These are phyloP conservation scores for Capsicum chinense DNA, from an alignment of 257 asterid genomes.

Conservation along the genomic window DNA sequence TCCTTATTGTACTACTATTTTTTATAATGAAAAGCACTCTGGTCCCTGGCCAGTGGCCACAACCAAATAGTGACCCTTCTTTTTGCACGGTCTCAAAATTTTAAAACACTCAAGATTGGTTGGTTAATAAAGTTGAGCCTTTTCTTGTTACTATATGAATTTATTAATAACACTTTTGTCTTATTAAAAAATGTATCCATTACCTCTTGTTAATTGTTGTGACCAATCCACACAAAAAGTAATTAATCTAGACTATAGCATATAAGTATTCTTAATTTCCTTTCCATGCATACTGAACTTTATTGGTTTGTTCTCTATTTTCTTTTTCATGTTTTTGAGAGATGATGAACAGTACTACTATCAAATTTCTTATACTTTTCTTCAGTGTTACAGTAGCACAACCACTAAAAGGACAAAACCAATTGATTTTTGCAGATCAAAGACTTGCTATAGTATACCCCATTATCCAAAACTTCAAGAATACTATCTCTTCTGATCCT, in stretches of 20 bases:
- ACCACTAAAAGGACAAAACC: slow-evolving; percentile 29
- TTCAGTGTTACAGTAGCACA: slow-evolving; percentile 26
- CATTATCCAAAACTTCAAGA: slow-evolving; percentile 66
- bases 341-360: neutral
- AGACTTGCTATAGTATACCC: slow-evolving; percentile 71
- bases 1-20: neutral
- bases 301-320: neutral
- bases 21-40: slow-evolving; percentile 20
- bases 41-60: slow-evolving; percentile 15
- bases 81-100: slow-evolving; percentile 20
- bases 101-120: slow-evolving; percentile 9
- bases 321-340: neutral
- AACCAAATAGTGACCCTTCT: slow-evolving; percentile 20
- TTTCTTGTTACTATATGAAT: neutral
- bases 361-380: neutral
- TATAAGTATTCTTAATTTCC: neutral
- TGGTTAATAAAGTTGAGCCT: neutral
- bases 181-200: too few species aligned
- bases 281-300: neutral
- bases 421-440: slow-evolving; percentile 55
- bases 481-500: slow-evolving; percentile 64
- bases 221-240: neutral
- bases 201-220: neutral
- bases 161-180: too few species aligned
- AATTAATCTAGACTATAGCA: neutral